Evolutionary conservation across 345 rosid species (phyloP), one percentile per base, ranked within the genome.

Genomic region (Trapa incisa): DNA sequence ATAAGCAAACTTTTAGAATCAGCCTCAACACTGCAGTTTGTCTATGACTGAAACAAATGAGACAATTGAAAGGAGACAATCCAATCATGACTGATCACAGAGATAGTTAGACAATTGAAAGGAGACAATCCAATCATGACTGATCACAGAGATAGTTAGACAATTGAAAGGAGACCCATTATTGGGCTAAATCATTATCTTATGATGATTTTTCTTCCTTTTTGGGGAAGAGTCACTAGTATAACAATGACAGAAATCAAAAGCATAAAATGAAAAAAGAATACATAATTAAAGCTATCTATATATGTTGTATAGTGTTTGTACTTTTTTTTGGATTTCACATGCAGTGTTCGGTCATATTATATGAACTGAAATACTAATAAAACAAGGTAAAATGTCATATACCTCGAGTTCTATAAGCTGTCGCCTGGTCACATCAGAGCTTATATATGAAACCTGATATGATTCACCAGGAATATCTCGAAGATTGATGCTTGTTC

Each of bases 331-430:
- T 22, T 22, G 29, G 29, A 22, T 22, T 22, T 22, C 29, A 22
- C 29, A 22, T 50, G 15, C 56, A 13, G 56, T n/a, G 33, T 53
- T 50, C n/a, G 6, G 6, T 53, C 58, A 54, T 33, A 10, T 35
- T 33, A 1, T 32, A 33, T 58, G 38, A 4, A 11, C 63, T 29
- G 38, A 35, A 58, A 8, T n/a, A 9, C 1, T 0, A 58, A 32
- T 32, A 62, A 50, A 52, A 47, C 32, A 39, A 57, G 14, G 15
- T 42, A 36, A 37, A 43, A 16, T 63, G 70, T 50, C 65, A 69
- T 71, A 88, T 71, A 88, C 98, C 98, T 85, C 83, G 56, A 91
- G 81, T 72, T 85, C 86, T 80, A 78, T 77, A 70, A 84, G 77
- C 78, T 91, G 97, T 68, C 75, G 67, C 38, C 77, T 74, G 64